A percentile compares a stretch with the other conserved stretches of the same genome.
Conservation (phyloP, 2,329 filamentous ascomycete genomes). For the Didymella sp. region DNA sequence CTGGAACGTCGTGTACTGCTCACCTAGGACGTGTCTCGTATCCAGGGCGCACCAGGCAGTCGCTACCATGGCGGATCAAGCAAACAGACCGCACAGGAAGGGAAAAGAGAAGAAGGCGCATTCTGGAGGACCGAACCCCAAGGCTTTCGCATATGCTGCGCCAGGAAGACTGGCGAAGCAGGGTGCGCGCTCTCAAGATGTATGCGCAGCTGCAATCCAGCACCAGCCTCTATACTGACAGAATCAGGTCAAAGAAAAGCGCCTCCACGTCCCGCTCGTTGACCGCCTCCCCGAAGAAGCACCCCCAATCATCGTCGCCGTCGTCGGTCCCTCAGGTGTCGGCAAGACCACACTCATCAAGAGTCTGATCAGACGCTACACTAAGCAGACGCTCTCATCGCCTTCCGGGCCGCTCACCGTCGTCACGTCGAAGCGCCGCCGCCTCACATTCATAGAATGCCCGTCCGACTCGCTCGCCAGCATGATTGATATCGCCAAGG, state of each 20-base stretch:
- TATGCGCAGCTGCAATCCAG: constrained; percentile 45
- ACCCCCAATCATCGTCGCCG: constrained; percentile 88
- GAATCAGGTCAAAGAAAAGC: constrained; percentile 85
- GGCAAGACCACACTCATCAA: constrained; percentile 97
- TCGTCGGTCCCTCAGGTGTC: constrained; percentile 91
- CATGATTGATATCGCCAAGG: constrained; percentile 97
- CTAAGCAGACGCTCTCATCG: constrained; percentile 90
- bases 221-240: constrained; percentile 8
- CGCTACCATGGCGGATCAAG: constrained; percentile 68
- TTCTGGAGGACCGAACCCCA: constrained; percentile 77
- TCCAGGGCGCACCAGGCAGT: constrained; percentile 6
- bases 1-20: not conserved
- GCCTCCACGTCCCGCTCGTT: constrained; percentile 93
- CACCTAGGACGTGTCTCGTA: not conserved
- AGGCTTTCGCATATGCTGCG: constrained; percentile 85
- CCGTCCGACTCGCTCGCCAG: constrained; percentile 91
- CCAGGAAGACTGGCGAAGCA: constrained; percentile 81
- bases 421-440: constrained; percentile 93
- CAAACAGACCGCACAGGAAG: constrained; percentile 84
- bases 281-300: constrained; percentile 95
- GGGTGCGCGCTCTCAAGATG: constrained; percentile 75
- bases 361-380: constrained; percentile 90
- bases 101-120: constrained; percentile 87
- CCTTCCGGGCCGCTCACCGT: constrained; percentile 93
- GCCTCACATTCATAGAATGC: constrained; percentile 94